Evolutionary conservation across 2,329 filamentous ascomycete genomes (phyloP).

Genomic region (Calonectria montana): DNA sequence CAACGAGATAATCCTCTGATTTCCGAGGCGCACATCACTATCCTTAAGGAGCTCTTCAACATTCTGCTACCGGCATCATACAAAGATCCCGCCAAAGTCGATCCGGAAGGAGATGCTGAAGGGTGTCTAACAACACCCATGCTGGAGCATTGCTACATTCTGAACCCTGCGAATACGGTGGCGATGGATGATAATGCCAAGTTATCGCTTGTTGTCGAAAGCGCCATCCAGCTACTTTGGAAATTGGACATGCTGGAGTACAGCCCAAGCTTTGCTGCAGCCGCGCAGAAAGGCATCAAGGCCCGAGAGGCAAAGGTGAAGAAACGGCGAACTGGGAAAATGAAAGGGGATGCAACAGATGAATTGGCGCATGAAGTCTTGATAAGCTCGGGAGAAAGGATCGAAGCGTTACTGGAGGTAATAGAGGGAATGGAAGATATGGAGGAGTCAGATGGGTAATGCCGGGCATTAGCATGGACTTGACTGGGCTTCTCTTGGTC

Average conservation of each 20-base stretch:
- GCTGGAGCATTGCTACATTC: constrained; percentile 71
- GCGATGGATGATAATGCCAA: constrained; percentile 77
- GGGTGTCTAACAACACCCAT: constrained; percentile 58
- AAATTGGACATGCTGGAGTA: constrained; percentile 48
- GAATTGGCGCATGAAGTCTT: constrained; percentile 56
- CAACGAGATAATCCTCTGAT: constrained; percentile 50
- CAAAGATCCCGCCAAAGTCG: constrained; percentile 55
- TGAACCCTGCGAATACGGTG: constrained; percentile 71
- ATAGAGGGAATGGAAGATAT: constrained; percentile 38
- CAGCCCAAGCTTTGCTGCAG: constrained; percentile 49
- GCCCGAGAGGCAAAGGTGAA: constrained; percentile 61
- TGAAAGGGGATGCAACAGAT: constrained; percentile 51
- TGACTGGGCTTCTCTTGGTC: not conserved
- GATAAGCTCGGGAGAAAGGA: constrained; percentile 56
- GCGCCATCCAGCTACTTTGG: constrained; percentile 67
- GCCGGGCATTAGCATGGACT: not conserved
- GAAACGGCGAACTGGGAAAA: constrained; percentile 51
- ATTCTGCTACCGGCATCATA: constrained; percentile 56
- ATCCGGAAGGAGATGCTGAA: constrained; percentile 48
- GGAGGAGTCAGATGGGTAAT: constrained; percentile 10
- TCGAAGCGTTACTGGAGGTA: constrained; percentile 53
- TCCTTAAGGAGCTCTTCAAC: constrained; percentile 58
- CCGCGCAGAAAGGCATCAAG: constrained; percentile 59
- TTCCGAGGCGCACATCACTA: constrained; percentile 54
- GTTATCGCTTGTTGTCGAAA: constrained; percentile 76